Evolutionary conservation across 352 stramenopile species (phyloP).

Genomic region (Thalassiosira livingstoniorum): DNA sequence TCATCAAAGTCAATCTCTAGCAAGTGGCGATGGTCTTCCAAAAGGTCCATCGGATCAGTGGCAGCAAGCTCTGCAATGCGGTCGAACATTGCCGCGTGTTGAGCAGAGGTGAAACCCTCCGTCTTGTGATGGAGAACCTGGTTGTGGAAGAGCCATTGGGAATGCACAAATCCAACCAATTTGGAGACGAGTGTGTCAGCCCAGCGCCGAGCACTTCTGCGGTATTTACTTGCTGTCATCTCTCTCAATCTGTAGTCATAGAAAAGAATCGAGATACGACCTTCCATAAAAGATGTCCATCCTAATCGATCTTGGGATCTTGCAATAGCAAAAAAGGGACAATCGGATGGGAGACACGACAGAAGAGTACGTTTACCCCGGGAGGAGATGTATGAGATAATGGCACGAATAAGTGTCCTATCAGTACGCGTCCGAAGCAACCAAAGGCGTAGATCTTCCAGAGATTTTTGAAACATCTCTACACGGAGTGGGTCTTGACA

Average conservation of each 20-base stretch:
- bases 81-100: neutral
- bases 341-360: neutral
- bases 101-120: neutral
- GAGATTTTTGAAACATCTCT: no score
- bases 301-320: neutral
- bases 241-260: no score
- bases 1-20: neutral
- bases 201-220: no score
- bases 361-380: neutral
- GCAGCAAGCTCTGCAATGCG: neutral
- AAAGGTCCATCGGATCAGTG: neutral
- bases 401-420: no score
- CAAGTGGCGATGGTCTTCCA: neutral
- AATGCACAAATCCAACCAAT: neutral
- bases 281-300: neutral
- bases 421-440: no score
- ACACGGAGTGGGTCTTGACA: neutral
- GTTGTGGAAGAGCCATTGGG: neutral
- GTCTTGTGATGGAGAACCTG: neutral
- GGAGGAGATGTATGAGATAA: no score
- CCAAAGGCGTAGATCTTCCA: no score
- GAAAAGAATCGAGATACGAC: no score
- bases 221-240: no score
- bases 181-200: neutral
- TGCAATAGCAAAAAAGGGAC: neutral